Evolutionary conservation across 2,329 filamentous ascomycete genomes (phyloP), one percentile per base, ranked within the genome.

Genomic region (Penicillium rolfsii): DNA sequence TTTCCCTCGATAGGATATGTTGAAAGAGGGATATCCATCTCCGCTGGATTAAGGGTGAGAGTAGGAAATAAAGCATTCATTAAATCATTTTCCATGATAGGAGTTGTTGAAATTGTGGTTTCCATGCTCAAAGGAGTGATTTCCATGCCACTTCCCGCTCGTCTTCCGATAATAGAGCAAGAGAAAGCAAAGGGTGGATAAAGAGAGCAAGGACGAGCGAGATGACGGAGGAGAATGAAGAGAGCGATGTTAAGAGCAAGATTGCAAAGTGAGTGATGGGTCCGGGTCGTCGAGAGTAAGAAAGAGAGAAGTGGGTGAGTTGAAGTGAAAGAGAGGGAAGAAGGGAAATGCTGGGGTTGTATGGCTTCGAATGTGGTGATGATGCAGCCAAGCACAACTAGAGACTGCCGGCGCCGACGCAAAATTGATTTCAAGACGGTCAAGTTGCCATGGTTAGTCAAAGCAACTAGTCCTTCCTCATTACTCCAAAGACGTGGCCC

Each of bases 401-500:
- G 26, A 22, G 26, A 26, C 48, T 8, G n/a, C 19, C 8, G 33
- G 38, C 16, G 52, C 28, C 43, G 35, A 41, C 43, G 14, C n/a
- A 2, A 1, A 22, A 24, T 49, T 35, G 24, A 5, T 40, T 22
- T 41, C 24, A 11, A 12, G 38, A 43, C 12, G 22, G 33, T 5
- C 16, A 28, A n/a, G 24, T 41, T 55, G 14, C 28, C 22, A 30
- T 55, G 50, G 22, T 19, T 57, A 12, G 12, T 54, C 19, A 55
- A 52, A 30, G 24, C 33, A 43, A 36, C 49, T 54, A 33, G 30
- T 7, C 5, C 35, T 50, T 38, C 26, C 59, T 56, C 52, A 64
- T 52, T 41, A 52, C 48, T 66, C 66, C 41, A 67, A 35, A 52
- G 66, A 48, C 12, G 71, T 69, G 16, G 72, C 65, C 8, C 75